Evolutionary conservation across 2,329 filamentous ascomycete genomes (phyloP).

Genomic region (Thyridium curvatum): DNA sequence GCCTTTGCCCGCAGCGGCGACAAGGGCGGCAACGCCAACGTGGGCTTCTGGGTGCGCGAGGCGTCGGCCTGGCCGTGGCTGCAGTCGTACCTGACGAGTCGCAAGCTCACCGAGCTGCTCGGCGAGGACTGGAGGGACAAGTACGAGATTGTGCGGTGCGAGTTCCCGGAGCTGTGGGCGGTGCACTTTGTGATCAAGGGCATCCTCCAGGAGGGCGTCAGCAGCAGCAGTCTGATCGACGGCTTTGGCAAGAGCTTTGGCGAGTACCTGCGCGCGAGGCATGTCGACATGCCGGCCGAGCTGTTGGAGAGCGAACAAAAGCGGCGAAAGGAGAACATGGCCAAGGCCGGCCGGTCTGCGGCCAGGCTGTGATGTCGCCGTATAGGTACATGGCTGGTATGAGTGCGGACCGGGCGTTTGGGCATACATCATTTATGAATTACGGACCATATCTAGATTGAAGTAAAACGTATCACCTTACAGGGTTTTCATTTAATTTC

Average conservation of each 20-base stretch:
- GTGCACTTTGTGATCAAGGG: conserved; percentile 29
- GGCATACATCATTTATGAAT: too few species aligned
- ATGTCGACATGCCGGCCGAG: conserved; percentile 18
- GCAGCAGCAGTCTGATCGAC: conserved; percentile 39
- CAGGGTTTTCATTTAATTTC: too few species aligned
- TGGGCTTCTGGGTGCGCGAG: conserved; percentile 28
- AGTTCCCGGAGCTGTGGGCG: conserved; percentile 29
- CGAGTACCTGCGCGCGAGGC: conserved; percentile 34
- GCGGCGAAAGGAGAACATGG: conserved; percentile 4
- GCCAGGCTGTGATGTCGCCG: not conserved
- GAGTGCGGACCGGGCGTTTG: too few species aligned
- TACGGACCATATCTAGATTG: too few species aligned
- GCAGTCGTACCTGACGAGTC: conserved; percentile 23
- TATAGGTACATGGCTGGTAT: too few species aligned
- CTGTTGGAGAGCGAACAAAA: conserved; percentile 14
- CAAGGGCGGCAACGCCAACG: conserved; percentile 25
- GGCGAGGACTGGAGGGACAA: conserved; percentile 34
- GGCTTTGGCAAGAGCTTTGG: conserved; percentile 45
- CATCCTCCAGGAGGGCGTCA: conserved; percentile 35
- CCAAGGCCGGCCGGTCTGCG: not conserved
- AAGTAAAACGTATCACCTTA: too few species aligned
- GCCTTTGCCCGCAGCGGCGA: conserved; percentile 23
- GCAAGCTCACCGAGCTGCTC: conserved; percentile 29
- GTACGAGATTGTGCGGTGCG: conserved; percentile 35
- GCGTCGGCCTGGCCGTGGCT: conserved; percentile 33